phyloP scores from a whole-genome alignment of 371 early-diverging fungal species.

The Umbelopsis sp. region DNA sequence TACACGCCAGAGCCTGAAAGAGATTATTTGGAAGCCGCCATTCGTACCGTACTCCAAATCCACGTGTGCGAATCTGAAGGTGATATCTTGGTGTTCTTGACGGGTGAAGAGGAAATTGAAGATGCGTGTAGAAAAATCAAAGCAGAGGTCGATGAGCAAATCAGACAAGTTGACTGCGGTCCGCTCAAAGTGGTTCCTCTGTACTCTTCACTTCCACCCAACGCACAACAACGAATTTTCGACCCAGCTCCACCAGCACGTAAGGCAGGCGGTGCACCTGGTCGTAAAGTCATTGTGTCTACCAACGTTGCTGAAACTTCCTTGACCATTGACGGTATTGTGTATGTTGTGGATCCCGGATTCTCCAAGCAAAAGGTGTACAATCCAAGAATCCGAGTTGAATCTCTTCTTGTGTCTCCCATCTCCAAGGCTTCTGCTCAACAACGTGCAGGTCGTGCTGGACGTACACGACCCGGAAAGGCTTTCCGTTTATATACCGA shows the following conservation, averaged over 20 bases:
- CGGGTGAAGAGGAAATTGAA: slow-evolving; percentile 96
- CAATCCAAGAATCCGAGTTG: slow-evolving; percentile 92
- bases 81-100: slow-evolving; percentile 90
- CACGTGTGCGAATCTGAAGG: slow-evolving; percentile 84
- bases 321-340: slow-evolving; percentile 97
- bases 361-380: slow-evolving; percentile 98
- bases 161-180: slow-evolving; percentile 62
- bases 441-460: slow-evolving; percentile 92
- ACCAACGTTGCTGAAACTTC: slow-evolving; percentile 99
- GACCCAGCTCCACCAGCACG: slow-evolving; percentile 83
- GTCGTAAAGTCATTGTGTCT: slow-evolving; percentile 94
- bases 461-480: slow-evolving; percentile 92
- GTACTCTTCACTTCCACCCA: slow-evolving; percentile 93
- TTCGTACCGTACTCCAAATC: slow-evolving; percentile 85
- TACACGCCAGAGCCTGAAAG: slow-evolving; percentile 88
- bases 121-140: slow-evolving; percentile 77
- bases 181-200: slow-evolving; percentile 85
- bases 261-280: slow-evolving; percentile 76
- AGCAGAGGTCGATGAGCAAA: slow-evolving; percentile 66
- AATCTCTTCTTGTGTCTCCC: slow-evolving; percentile 73
- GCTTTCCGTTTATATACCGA: slow-evolving; percentile 94
- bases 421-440: slow-evolving; percentile 82
- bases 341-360: slow-evolving; percentile 98
- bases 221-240: slow-evolving; percentile 91
- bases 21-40: slow-evolving; percentile 88